Evolutionary conservation across 1,139 yeast species (phyloP), one percentile per base, ranked within the genome.

Genomic region (Taphrina wiesneri): DNA sequence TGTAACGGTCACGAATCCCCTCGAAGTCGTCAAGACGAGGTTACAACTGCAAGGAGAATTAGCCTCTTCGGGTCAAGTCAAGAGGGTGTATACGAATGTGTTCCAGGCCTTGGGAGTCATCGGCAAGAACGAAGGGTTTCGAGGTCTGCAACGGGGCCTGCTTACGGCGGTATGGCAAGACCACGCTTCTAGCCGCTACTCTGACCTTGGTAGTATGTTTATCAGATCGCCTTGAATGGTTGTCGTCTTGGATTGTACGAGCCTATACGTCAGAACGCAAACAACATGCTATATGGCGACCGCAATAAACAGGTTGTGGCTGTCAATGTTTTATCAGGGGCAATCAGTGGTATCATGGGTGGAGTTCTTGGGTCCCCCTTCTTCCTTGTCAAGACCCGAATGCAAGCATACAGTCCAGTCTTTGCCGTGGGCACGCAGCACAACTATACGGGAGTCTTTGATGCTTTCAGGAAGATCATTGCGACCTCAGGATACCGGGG

Each of bases 21-120:
- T 93, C 68, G 99, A 93, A 75, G 81, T 93, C 70, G 90, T 92
- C 73, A 93, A 93, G 78, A 93, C 96, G 2, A 71, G 77, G 73
- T 66, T 93, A 96, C 99, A 93, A 77, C 80, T 93, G 51, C 97
- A 93, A 77, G 99, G 99, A 66, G 98, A 93, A 77, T 80, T 93
- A 63, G 79, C 86, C 2, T 81, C 86, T 36, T 75, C 77, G 41
- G 82, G 85, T 1, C 77, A 80, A 51, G 83, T 80, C 0, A 82
- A 84, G 17, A 83, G 80, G 70, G 75, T 83, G 19, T 93, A 93
- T 77, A 87, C 83, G 70, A 93, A 93, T 72, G 92, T 97, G 25
- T 73, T 89, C 53, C 99, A 93, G 77, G 97, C 97, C 0, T 79
- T 92, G 71, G 82, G 77, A 0, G 82, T 86, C n/a, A 90, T 92